Evolutionary conservation across 2,329 filamentous ascomycete species (phyloP).

Genomic region (Trichoderma pleuroti): DNA sequence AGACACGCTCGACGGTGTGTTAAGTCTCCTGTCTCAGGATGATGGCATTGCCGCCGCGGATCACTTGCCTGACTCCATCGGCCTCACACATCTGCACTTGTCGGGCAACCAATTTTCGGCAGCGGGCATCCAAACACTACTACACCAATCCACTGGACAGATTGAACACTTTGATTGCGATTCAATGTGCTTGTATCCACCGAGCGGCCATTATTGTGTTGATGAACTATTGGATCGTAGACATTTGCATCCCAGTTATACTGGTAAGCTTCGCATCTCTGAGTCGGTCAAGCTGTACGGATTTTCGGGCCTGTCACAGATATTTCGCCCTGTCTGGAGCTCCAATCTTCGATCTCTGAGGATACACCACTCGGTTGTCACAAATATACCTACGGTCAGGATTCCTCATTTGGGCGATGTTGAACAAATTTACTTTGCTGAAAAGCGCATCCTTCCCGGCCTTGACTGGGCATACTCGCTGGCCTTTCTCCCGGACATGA

Average conservation of each 20-base stretch:
- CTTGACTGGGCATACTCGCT: slow-evolving; percentile 46
- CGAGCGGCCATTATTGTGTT: background rate
- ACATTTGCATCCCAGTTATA: background rate
- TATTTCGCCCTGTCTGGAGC: slow-evolving; percentile 52
- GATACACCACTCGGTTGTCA: slow-evolving; percentile 59
- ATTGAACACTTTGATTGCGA: slow-evolving; percentile 54
- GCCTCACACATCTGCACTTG: slow-evolving; percentile 54
- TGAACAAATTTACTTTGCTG: slow-evolving; percentile 41
- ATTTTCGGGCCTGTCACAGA: slow-evolving; percentile 43
- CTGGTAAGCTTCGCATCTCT: slow-evolving; percentile 27
- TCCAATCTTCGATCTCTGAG: slow-evolving; percentile 51
- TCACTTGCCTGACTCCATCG: slow-evolving; percentile 24
- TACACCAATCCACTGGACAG: slow-evolving; percentile 43
- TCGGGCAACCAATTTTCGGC: slow-evolving; percentile 48
- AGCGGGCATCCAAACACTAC: slow-evolving; percentile 40
- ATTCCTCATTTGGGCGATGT: slow-evolving; percentile 36
- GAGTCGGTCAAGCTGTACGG: slow-evolving; percentile 38
- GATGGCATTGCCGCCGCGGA: slow-evolving; percentile 18
- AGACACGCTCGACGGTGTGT: slow-evolving; percentile 30
- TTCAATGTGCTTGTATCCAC: slow-evolving; percentile 33
- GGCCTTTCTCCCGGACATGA: slow-evolving; percentile 52
- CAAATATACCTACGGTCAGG: slow-evolving; percentile 47
- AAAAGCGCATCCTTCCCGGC: slow-evolving; percentile 43
- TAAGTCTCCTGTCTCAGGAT: slow-evolving; percentile 26
- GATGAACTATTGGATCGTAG: background rate